Base-by-base conservation (phyloP, 805 yeast genomes). In the Kodamaea sagamina region DNA sequence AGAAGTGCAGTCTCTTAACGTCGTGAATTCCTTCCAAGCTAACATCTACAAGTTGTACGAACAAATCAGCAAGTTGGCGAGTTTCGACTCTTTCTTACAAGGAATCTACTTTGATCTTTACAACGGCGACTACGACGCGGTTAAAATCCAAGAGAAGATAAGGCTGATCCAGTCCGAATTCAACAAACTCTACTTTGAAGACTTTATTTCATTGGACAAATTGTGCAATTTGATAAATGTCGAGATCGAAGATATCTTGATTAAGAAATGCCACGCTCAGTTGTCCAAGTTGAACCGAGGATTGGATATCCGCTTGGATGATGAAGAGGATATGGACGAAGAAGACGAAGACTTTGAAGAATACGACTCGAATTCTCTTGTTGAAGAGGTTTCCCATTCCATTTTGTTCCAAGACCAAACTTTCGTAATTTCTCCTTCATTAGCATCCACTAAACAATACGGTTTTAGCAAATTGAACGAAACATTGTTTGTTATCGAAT, bases 361-460 rank as follows among this genome's bases (percentile, higher is more conserved):
- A 3, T 16, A 27, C n/a, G 4, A 12, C 11, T 18, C n/a, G 11
- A 29, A 17, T 13, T 18, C 25, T 17, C 16, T 8, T 7, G 35
- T 11, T 15, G 39, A 28, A n/a, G n/a, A 15, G 11, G 9, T 46
- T 12, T 8, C 26, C 16, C 81, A 74, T 49, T 55, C 52, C 2
- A 55, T 80, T 3, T 27, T 58, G 0, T 60, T 73, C 17, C 65
- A 63, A 26, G 67, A 72, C 36, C 65, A 65, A 24, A 45, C 58
- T 0, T 61, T 81, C 21, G 40, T 44, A 3, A 51, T 77, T 3
- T 19, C 46, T 0, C 84, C 85, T 0, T 54, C 71, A 0, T 48
- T 79, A 0, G 71, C 65, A 25, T 15, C 32, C 0, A 52, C 77
- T 0, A 75, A 75, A 40, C 48, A 51, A 13, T 2, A 37, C 1